Conservation (phyloP, 2,329 filamentous ascomycete genomes). For the Xylariales sp. region DNA sequence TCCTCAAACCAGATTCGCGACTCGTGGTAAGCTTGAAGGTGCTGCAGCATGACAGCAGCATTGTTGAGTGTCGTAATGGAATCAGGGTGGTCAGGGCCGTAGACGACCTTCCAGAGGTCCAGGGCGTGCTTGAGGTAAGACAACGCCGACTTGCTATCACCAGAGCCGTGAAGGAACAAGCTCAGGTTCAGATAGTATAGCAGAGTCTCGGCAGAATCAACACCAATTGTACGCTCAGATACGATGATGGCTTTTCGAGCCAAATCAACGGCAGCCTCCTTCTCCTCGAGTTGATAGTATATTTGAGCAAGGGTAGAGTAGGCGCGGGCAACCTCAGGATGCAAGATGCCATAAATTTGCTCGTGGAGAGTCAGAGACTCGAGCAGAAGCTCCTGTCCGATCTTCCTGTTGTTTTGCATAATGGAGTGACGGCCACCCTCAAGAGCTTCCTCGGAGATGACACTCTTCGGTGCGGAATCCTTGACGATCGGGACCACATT, state of each 20-base stretch:
- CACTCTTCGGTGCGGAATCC: slow-evolving; percentile 85
- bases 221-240: slow-evolving; percentile 85
- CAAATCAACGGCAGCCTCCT: slow-evolving; percentile 90
- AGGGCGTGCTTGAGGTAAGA: slow-evolving; percentile 88
- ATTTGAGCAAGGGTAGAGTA: slow-evolving; percentile 95
- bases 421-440: slow-evolving; percentile 97
- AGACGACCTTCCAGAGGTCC: slow-evolving; percentile 95
- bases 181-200: slow-evolving; percentile 94
- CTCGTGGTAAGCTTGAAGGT: slow-evolving; percentile 89
- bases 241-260: slow-evolving; percentile 96
- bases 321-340: slow-evolving; percentile 91
- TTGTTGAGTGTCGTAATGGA: slow-evolving; percentile 99
- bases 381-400: slow-evolving; percentile 92
- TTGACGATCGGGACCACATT: slow-evolving; percentile 95
- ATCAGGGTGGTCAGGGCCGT: slow-evolving; percentile 88
- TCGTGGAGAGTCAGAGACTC: slow-evolving; percentile 95
- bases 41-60: slow-evolving; percentile 95
- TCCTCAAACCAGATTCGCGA: slow-evolving; percentile 96
- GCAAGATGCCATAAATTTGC: slow-evolving; percentile 96
- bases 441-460: slow-evolving; percentile 89
- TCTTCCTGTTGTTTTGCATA: slow-evolving; percentile 88
- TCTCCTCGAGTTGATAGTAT: slow-evolving; percentile 97
- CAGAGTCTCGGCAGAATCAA: slow-evolving; percentile 91
- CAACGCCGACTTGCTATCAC: slow-evolving; percentile 85
- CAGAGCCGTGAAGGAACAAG: slow-evolving; percentile 86